Conservation (phyloP, 78 protist species). For the Dictyostelium capitatum region DNA sequence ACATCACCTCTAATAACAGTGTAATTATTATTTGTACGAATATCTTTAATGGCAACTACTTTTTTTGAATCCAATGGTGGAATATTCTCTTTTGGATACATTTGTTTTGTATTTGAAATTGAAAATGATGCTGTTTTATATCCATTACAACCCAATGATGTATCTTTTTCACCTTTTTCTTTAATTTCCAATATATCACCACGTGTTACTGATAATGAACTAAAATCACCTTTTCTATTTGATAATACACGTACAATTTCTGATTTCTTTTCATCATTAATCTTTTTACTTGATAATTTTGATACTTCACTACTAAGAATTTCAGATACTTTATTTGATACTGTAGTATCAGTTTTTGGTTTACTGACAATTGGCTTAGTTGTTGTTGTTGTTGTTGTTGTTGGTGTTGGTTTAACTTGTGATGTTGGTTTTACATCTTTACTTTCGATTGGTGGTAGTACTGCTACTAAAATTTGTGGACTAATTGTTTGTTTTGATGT, state of each 20-base stretch:
- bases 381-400: background rate
- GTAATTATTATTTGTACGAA: conserved; percentile 13
- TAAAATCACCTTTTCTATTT: conserved; percentile 28
- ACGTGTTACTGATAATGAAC: conserved; percentile 7
- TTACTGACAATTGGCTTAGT: background rate
- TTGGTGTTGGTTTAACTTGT: no score
- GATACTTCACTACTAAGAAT: background rate
- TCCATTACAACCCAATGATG: conserved; percentile 44
- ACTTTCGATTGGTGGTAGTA: background rate
- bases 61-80: conserved; percentile 18
- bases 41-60: conserved; percentile 50
- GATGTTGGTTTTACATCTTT: background rate
- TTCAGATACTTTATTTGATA: conserved; percentile 11
- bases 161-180: conserved; percentile 48
- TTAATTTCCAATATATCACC: conserved; percentile 57
- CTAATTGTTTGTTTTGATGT: background rate
- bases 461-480: background rate
- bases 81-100: conserved; percentile 3
- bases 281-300: conserved; percentile 8
- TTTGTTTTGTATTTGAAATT: conserved; percentile 38
- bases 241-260: conserved; percentile 57
- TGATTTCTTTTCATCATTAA: background rate
- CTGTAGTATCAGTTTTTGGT: background rate
- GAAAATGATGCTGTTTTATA: conserved; percentile 32
- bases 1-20: conserved; percentile 66